Evolutionary conservation across 371 early-diverging fungal genomes (phyloP).

Genomic region (Mucor racemosus): DNA sequence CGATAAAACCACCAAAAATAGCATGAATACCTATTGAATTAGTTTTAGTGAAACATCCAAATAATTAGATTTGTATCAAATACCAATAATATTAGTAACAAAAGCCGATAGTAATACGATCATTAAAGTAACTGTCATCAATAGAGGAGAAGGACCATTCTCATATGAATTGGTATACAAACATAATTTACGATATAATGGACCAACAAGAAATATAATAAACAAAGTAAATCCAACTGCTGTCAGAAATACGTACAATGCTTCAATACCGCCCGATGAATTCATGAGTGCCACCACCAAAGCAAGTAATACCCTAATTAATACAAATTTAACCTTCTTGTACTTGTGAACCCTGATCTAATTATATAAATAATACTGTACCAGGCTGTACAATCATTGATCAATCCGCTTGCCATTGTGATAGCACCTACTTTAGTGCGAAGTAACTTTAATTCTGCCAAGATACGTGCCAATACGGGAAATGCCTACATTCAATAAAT

Average conservation of each 20-base stretch:
- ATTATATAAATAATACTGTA: constrained; percentile 15
- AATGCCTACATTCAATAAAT: constrained; percentile 62
- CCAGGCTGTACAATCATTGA: constrained; percentile 92
- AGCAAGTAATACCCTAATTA: constrained; percentile 64
- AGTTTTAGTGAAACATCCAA: too few relatives aligned
- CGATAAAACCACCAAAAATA: constrained; percentile 92
- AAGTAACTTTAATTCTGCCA: constrained; percentile 84
- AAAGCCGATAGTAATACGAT: constrained; percentile 72
- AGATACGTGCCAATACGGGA: constrained; percentile 91
- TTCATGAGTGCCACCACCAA: constrained; percentile 82
- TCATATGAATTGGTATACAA: constrained; percentile 55
- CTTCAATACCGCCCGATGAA: constrained; percentile 62
- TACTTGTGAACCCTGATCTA: background rate
- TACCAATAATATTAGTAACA: constrained; percentile 84
- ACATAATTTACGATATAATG: constrained; percentile 53
- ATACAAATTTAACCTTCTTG: background rate
- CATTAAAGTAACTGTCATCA: constrained; percentile 70
- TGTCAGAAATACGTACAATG: constrained; percentile 73
- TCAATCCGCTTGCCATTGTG: constrained; percentile 85
- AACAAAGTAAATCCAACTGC: constrained; percentile 65
- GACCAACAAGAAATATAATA: constrained; percentile 61
- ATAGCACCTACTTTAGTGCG: constrained; percentile 79
- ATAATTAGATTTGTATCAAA: too few relatives aligned
- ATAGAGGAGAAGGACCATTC: constrained; percentile 63
- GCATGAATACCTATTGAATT: background rate